A percentile compares a stretch with the other conserved stretches of the same genome.
Evolutionary conservation across 345 rosid species (phyloP).

Genomic region (Murraya koenigii): DNA sequence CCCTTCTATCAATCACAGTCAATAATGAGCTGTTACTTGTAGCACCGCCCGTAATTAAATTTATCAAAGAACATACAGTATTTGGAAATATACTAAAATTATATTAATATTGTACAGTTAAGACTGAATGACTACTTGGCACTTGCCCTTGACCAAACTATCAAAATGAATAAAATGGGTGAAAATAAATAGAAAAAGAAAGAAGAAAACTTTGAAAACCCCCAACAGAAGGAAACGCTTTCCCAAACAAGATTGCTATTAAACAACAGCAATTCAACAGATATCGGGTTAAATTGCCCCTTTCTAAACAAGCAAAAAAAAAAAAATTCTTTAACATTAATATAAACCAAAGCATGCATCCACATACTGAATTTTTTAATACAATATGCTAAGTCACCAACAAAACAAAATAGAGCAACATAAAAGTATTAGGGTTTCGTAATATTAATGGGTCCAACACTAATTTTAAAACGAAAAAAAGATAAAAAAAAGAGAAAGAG

Average conservation of each 20-base stretch:
- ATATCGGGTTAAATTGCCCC: neutral
- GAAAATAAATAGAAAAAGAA: neutral
- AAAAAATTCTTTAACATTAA: neutral
- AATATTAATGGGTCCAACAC: neutral
- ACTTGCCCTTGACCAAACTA: neutral
- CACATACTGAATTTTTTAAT: neutral
- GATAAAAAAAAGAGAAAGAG: neutral
- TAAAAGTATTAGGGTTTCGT: neutral
- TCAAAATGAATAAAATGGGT: too few species aligned
- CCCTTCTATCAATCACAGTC: neutral
- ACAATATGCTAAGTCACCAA: neutral
- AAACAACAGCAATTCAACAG: neutral
- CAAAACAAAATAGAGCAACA: neutral
- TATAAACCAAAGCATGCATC: neutral
- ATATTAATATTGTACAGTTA: neutral
- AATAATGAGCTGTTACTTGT: neutral
- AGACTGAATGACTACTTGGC: neutral
- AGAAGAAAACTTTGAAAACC: neutral
- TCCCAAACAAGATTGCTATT: neutral
- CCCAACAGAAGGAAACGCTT: neutral
- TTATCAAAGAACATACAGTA: neutral
- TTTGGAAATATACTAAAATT: neutral
- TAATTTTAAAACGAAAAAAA: neutral
- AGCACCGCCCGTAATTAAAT: neutral
- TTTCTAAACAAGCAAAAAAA: neutral